A percentile compares a stretch with the other conserved stretches of the same genome.
Conservation (phyloP, 2,329 filamentous ascomycete species). For the Claviceps capensis region DNA sequence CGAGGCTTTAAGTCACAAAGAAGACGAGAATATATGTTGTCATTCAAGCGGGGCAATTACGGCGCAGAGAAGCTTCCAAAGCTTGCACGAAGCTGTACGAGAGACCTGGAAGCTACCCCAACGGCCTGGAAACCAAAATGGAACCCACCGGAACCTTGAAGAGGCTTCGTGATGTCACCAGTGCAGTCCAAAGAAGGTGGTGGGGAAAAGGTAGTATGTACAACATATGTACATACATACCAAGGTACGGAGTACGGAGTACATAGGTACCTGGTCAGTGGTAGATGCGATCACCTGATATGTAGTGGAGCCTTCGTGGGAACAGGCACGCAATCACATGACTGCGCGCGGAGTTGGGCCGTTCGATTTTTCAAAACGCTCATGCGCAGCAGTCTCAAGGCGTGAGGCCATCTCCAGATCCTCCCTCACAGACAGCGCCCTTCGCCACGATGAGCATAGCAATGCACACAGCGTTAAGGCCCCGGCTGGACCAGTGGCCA, state of each 20-base stretch:
- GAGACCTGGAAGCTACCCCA: constrained; percentile 10
- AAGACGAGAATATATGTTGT: background rate
- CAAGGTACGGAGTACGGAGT: too few relatives aligned
- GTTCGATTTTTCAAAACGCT: constrained; percentile 8
- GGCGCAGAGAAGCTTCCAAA: background rate
- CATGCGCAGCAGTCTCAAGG: background rate
- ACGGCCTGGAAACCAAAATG: constrained; percentile 14
- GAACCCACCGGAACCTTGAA: constrained; percentile 19
- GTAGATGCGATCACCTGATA: too few relatives aligned
- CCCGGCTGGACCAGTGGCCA: constrained; percentile 28
- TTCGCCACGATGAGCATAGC: constrained; percentile 23
- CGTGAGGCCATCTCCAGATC: background rate
- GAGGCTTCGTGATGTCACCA: constrained; percentile 22
- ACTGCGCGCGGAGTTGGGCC: constrained; percentile 6
- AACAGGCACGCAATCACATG: constrained; percentile 11
- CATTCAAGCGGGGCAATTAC: background rate
- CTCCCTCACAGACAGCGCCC: constrained; percentile 7
- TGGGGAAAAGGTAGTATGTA: too few relatives aligned
- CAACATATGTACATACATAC: too few relatives aligned
- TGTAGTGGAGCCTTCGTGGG: too few relatives aligned
- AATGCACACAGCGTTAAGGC: constrained; percentile 17
- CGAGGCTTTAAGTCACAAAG: too few relatives aligned
- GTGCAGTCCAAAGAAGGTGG: too few relatives aligned
- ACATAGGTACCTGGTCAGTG: too few relatives aligned
- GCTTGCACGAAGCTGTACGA: constrained; percentile 1